These are phyloP conservation scores for Rhizopogon rudus DNA, from an alignment of 768 basidiomycete genomes.

Conservation along the genomic window DNA sequence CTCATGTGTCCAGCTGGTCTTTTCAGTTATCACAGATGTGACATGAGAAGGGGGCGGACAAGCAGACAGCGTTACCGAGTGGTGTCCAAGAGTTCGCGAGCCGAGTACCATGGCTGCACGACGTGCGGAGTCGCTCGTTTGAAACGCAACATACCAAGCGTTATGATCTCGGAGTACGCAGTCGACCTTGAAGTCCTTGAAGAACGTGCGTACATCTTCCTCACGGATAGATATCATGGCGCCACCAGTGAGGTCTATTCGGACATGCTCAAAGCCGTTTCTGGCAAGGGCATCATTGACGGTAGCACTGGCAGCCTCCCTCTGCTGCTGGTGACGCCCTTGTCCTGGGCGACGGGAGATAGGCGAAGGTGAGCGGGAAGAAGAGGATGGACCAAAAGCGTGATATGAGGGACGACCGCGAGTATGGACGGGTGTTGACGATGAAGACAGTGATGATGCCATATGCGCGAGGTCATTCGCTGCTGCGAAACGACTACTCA, in stretches of 20 bases:
- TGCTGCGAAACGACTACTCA: slow-evolving; percentile 15
- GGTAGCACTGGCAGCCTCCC: slow-evolving; percentile 15
- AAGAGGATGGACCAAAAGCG: slow-evolving; percentile 14
- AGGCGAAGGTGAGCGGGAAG: slow-evolving; percentile 37
- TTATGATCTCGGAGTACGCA: slow-evolving; percentile 64
- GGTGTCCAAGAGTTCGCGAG: slow-evolving; percentile 51
- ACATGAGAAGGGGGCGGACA: slow-evolving; percentile 30
- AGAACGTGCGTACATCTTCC: slow-evolving; percentile 64
- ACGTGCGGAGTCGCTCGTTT: slow-evolving; percentile 53
- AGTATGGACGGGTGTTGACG: slow-evolving; percentile 28
- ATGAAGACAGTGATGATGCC: slow-evolving; percentile 25
- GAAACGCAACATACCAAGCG: slow-evolving; percentile 83
- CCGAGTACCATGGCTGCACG: slow-evolving; percentile 64
- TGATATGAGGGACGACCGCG: slow-evolving; percentile 22
- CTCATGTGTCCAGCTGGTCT: slow-evolving; percentile 45
- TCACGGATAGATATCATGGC: slow-evolving; percentile 50
- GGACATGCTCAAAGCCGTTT: slow-evolving; percentile 66
- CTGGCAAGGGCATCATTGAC: slow-evolving; percentile 42
- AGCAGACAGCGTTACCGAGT: slow-evolving; percentile 52
- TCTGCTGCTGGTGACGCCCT: slow-evolving; percentile 16
- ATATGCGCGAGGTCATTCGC: slow-evolving; percentile 14
- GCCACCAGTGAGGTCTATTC: slow-evolving; percentile 44
- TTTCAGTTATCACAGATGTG: slow-evolving; percentile 28
- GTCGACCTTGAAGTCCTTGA: slow-evolving; percentile 67
- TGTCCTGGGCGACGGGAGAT: slow-evolving; percentile 35